These are phyloP conservation scores for Selaginella tamariscina DNA, from an alignment of 75 land plant species.

Conservation along the genomic window DNA sequence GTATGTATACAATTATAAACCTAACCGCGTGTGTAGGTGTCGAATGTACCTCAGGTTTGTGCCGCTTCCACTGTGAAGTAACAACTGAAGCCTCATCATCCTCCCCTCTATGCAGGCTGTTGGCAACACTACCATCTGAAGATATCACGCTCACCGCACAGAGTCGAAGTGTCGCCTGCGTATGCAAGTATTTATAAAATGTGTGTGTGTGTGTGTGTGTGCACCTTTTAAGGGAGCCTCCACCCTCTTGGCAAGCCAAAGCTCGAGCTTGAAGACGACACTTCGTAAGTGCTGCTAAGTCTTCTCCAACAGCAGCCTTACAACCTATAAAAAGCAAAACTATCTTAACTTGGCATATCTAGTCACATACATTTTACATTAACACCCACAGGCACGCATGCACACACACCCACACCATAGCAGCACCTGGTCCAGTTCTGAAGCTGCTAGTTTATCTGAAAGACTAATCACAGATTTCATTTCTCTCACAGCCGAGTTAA, in stretches of 20 bases:
- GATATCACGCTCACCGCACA: constrained; percentile 55
- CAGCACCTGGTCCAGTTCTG: constrained; percentile 91
- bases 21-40: too few species aligned
- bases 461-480: constrained; percentile 68
- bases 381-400: too few species aligned
- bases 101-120: constrained; percentile 39
- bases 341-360: too few species aligned
- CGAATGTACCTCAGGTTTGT: constrained; percentile 41
- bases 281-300: constrained; percentile 77
- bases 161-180: constrained; percentile 66
- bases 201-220: too few species aligned
- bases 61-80: constrained; percentile 45
- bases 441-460: constrained; percentile 71
- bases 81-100: constrained; percentile 45
- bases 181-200: too few species aligned
- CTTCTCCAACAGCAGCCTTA: constrained; percentile 89
- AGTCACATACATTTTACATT: too few species aligned
- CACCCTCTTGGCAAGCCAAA: constrained; percentile 41
- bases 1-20: too few species aligned
- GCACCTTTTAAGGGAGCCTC: too few species aligned
- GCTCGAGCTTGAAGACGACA: constrained; percentile 65
- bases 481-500: constrained; percentile 54
- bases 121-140: constrained; percentile 46
- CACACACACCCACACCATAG: too few species aligned
- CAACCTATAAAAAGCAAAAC: too few species aligned